Evolutionary conservation across 73 alveolate species (phyloP).

Genomic region (Urostyla sp.): DNA sequence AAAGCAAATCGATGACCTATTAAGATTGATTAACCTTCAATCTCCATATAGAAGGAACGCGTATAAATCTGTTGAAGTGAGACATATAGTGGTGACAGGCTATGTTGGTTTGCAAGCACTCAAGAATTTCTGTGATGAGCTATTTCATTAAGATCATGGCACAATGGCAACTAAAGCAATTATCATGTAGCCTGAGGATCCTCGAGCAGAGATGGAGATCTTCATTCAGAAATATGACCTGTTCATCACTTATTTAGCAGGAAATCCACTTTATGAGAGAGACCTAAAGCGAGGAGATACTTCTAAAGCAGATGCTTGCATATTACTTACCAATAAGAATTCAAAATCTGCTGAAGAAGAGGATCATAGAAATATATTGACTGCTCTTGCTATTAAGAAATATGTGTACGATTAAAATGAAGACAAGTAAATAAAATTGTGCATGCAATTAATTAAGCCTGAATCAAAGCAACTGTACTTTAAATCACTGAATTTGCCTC

Average conservation of each 20-base stretch:
- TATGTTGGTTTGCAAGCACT: slow-evolving; percentile 84
- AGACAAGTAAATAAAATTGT: slow-evolving; percentile 74
- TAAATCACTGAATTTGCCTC: slow-evolving; percentile 73
- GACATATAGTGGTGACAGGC: slow-evolving; percentile 93
- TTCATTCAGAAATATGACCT: slow-evolving; percentile 89
- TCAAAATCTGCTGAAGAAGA: slow-evolving; percentile 87
- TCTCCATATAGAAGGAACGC: slow-evolving; percentile 50
- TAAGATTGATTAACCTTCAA: slow-evolving; percentile 81
- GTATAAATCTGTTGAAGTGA: slow-evolving; percentile 74
- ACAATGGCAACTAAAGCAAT: slow-evolving; percentile 90
- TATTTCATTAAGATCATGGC: slow-evolving; percentile 97
- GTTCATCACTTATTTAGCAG: slow-evolving; percentile 89
- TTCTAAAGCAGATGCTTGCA: slow-evolving; percentile 90
- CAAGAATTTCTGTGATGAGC: slow-evolving; percentile 90
- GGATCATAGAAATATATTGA: slow-evolving; percentile 93
- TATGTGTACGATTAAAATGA: slow-evolving; percentile 87
- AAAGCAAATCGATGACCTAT: slow-evolving; percentile 85
- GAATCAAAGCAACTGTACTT: slow-evolving; percentile 92
- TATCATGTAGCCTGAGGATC: slow-evolving; percentile 82
- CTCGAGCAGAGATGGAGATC: slow-evolving; percentile 88
- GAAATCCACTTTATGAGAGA: slow-evolving; percentile 67
- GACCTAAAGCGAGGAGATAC: slow-evolving; percentile 92
- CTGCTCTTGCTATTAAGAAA: slow-evolving; percentile 91
- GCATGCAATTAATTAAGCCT: slow-evolving; percentile 95
- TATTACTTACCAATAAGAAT: slow-evolving; percentile 90